A percentile compares a stretch with the other conserved stretches of the same genome.
Evolutionary conservation across 1,284 basidiomycete species (phyloP).

Genomic region (Laetiporus sulphureus): DNA sequence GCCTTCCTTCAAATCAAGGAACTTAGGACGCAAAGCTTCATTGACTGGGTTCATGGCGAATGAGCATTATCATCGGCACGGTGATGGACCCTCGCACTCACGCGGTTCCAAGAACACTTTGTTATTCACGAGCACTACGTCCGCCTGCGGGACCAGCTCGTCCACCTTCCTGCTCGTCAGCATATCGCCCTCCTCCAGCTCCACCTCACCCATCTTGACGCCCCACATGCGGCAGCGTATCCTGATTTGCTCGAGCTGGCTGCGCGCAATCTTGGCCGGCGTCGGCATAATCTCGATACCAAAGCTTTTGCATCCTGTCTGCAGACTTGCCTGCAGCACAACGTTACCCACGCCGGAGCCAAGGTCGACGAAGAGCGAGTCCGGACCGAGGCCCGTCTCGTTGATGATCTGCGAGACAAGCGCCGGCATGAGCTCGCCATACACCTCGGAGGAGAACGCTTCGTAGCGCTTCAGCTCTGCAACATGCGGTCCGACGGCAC

Average conservation of each 20-base stretch:
- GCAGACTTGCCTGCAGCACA: constrained; percentile 66
- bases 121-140: constrained; percentile 75
- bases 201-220: constrained; percentile 55
- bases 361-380: constrained; percentile 68
- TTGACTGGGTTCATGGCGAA: constrained; percentile 52
- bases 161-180: constrained; percentile 51
- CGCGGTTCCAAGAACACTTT: constrained; percentile 67
- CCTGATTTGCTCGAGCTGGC: constrained; percentile 55
- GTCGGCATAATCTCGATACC: constrained; percentile 61
- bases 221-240: constrained; percentile 75
- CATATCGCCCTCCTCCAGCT: constrained; percentile 72
- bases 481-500: constrained; percentile 67
- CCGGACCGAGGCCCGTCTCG: constrained; percentile 47
- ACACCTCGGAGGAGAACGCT: constrained; percentile 69
- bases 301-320: constrained; percentile 67
- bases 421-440: constrained; percentile 70
- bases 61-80: not conserved
- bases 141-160: constrained; percentile 57
- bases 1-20: constrained; percentile 74
- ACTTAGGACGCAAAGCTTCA: constrained; percentile 64
- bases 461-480: constrained; percentile 58
- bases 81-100: constrained; percentile 37
- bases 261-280: constrained; percentile 57
- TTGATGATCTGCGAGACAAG: constrained; percentile 61
- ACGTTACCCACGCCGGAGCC: constrained; percentile 77